Evolutionary conservation across 768 basidiomycete species (phyloP), one percentile per base, ranked within the genome.

Genomic region (Russula olivacea): DNA sequence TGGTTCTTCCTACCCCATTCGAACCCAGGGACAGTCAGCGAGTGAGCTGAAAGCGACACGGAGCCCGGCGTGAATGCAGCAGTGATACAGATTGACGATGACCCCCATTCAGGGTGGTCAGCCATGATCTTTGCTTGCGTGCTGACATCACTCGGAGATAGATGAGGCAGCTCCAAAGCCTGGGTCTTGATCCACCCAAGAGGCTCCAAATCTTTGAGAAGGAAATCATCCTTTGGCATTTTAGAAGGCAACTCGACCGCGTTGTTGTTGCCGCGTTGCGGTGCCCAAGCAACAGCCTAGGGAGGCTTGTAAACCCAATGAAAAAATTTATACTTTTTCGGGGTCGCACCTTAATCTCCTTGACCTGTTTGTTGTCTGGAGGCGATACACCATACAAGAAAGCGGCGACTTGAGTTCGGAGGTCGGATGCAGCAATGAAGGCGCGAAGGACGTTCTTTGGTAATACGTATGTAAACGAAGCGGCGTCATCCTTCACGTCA

Each of bases 121-220:
- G 92, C 90, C 96, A 99, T 98, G 59, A 98, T 78, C 76, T 93
- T 97, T 55, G 93, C 93, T 75, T 98, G 97, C 0, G 91, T 91
- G 21, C 90, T 89, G 32, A 98, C 87, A 71, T 99, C 97, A 5
- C 84, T 88, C 5, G 97, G 95, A 3, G 94, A 91, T 12, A 99
- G 82, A 72, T 97, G 93, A 58, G 88, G 84, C 54, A 95, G 83
- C 74, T 99, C 97, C 47, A 94, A 79, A 3, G 91, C 88, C 74
- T 98, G 97, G 0, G 96, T 98, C 78, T 98, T 97, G 74, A 97
- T 86, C 91, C 93, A 97, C 15, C 95, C 95, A 14, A 97, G 78
- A 34, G 92, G 92, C 75, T 98, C 96, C 40, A 98, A 80, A 70
- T 98, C 97, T 72, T 95, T 94, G 62, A 99, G 79, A 58, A 99